Conservation (phyloP, 805 yeast species). For the Naumovozyma castellii region DNA sequence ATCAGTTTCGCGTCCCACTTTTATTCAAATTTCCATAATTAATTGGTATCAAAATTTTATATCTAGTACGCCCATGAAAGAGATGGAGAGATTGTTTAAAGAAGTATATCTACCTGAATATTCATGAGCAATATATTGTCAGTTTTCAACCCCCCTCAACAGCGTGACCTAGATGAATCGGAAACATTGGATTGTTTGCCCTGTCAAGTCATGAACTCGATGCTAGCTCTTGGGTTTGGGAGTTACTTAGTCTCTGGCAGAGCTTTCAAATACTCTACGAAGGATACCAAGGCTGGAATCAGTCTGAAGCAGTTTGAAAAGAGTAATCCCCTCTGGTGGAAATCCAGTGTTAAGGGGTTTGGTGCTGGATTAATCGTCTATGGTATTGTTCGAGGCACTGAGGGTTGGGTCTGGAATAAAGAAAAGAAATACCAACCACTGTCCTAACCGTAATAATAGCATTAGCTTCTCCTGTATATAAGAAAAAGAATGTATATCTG, state of each 20-base stretch:
- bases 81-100: too few species aligned
- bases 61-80: too few species aligned
- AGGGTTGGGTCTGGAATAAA: slow-evolving; percentile 48
- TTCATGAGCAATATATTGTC: slow-evolving; percentile 36
- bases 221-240: slow-evolving; percentile 52
- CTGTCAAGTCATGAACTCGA: slow-evolving; percentile 58
- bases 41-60: too few species aligned
- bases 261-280: slow-evolving; percentile 41
- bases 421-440: slow-evolving; percentile 20
- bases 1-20: slow-evolving; percentile 2
- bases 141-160: slow-evolving; percentile 43
- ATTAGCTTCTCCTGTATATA: too few species aligned
- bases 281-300: slow-evolving; percentile 29
- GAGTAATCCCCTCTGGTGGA: slow-evolving; percentile 55
- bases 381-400: slow-evolving; percentile 56
- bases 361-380: slow-evolving; percentile 48
- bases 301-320: slow-evolving; percentile 27
- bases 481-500: too few species aligned
- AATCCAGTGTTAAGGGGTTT: slow-evolving; percentile 38
- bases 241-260: slow-evolving; percentile 48
- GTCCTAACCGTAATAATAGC: background rate
- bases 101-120: too few species aligned
- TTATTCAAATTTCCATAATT: background rate
- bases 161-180: slow-evolving; percentile 36
- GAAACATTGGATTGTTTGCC: slow-evolving; percentile 49